These are phyloP conservation scores for Ceratopteris richardii DNA, from an alignment of 75 land plant species.

Conservation along the genomic window DNA sequence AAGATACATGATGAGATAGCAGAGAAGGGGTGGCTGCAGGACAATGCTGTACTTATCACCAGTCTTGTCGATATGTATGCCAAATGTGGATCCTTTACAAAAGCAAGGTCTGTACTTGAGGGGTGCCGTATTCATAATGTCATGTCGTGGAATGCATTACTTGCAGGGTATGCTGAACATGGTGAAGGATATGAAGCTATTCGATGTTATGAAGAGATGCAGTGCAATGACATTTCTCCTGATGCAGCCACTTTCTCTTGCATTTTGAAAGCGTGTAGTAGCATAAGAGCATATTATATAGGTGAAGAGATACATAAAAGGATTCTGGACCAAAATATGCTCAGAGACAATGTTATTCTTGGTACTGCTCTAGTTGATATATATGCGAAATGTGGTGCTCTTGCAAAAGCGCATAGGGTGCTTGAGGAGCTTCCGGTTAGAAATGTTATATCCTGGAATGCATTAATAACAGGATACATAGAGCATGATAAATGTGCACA, in stretches of 20 bases:
- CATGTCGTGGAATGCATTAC: constrained; percentile 15
- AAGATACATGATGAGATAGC: not conserved
- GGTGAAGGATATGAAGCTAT: constrained; percentile 4
- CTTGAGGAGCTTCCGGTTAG: constrained; percentile 43
- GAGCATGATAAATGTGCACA: constrained; percentile 1
- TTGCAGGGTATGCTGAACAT: constrained; percentile 9
- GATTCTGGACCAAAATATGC: not conserved
- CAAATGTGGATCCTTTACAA: constrained; percentile 4
- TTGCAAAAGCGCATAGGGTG: constrained; percentile 32
- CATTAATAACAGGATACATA: constrained; percentile 5
- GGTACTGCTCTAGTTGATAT: constrained; percentile 69
- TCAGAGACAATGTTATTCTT: not conserved
- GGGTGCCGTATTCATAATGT: not conserved
- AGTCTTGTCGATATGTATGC: constrained; percentile 19
- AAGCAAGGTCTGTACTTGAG: constrained; percentile 5
- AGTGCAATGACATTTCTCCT: not conserved
- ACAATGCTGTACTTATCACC: constrained; percentile 5
- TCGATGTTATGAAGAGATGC: constrained; percentile 2
- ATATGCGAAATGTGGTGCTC: constrained; percentile 55
- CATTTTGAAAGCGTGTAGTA: constrained; percentile 1
- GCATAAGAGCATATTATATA: not conserved
- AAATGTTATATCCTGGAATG: constrained; percentile 18
- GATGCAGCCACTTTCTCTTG: constrained; percentile 4
- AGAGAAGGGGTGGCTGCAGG: not conserved
- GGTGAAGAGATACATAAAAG: constrained; percentile 8